Conservation (phyloP, 768 basidiomycete species). For the Podaxis sp. region DNA sequence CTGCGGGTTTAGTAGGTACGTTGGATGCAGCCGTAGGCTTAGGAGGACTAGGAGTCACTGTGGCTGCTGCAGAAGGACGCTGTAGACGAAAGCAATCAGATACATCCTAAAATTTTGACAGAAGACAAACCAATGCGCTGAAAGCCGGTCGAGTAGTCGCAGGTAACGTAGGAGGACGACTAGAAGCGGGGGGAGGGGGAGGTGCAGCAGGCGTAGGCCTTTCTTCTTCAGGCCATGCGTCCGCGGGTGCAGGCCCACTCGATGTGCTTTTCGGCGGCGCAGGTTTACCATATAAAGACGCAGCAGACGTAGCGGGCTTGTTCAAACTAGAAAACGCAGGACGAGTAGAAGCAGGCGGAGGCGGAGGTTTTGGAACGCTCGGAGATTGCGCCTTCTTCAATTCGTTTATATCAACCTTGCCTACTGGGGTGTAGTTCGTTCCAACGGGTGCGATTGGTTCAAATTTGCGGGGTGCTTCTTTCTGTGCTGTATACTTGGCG, state of each 20-base stretch:
- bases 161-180: conserved; percentile 48
- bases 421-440: conserved; percentile 72
- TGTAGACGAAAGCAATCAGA: conserved; percentile 11
- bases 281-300: conserved; percentile 40
- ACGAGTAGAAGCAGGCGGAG: conserved; percentile 42
- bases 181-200: conserved; percentile 42
- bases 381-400: conserved; percentile 48
- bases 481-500: conserved; percentile 85
- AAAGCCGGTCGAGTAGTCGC: conserved; percentile 29
- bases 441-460: conserved; percentile 85
- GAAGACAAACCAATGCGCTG: conserved; percentile 29
- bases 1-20: conserved; percentile 61
- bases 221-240: conserved; percentile 59
- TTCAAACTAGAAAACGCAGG: conserved; percentile 42
- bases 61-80: conserved; percentile 17
- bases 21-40: conserved; percentile 43
- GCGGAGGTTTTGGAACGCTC: conserved; percentile 34
- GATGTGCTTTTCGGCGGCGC: conserved; percentile 18
- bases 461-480: conserved; percentile 66
- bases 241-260: conserved; percentile 43
- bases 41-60: conserved; percentile 28
- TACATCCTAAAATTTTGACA: not conserved
- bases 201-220: conserved; percentile 35
- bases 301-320: conserved; percentile 38
- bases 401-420: conserved; percentile 66